phyloP scores from a whole-genome alignment of 176 grass and related monocot genomes.

The Coix lacrymajobi region DNA sequence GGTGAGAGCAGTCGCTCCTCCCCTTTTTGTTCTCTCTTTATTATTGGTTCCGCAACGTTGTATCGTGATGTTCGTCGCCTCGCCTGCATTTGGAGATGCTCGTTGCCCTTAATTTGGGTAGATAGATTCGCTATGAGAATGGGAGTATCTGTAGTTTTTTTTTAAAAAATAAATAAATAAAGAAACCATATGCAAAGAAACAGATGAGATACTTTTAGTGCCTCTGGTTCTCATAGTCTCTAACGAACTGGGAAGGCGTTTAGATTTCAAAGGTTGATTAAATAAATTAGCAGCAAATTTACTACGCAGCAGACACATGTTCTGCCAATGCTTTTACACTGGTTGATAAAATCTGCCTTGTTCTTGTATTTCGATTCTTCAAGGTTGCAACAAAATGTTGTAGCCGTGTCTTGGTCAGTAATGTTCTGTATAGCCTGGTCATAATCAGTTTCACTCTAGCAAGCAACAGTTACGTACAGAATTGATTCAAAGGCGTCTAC shows the following conservation, averaged over 20 bases:
- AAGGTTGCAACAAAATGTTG: not conserved
- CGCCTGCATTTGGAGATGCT: not conserved
- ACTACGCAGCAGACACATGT: not conserved
- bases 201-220: not conserved
- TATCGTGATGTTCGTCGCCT: not conserved
- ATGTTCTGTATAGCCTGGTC: not conserved
- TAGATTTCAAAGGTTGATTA: not conserved
- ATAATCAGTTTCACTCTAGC: not conserved
- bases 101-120: not conserved
- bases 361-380: not conserved
- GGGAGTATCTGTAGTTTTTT: not conserved
- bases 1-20: slow-evolving; percentile 5
- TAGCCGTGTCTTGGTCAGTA: not conserved
- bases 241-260: not conserved
- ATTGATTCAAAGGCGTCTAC: not conserved
- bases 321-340: not conserved
- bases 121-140: not conserved
- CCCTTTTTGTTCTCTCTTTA: not conserved
- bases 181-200: not conserved
- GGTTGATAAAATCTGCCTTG: not conserved
- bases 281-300: not conserved
- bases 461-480: not conserved
- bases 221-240: not conserved
- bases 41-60: not conserved
- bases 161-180: not conserved